Percentiles rank a stretch among this genome's conserved stretches.
phyloP scores from a whole-genome alignment of 495 filamentous ascomycete genomes.

The Cladorrhinum samala region DNA sequence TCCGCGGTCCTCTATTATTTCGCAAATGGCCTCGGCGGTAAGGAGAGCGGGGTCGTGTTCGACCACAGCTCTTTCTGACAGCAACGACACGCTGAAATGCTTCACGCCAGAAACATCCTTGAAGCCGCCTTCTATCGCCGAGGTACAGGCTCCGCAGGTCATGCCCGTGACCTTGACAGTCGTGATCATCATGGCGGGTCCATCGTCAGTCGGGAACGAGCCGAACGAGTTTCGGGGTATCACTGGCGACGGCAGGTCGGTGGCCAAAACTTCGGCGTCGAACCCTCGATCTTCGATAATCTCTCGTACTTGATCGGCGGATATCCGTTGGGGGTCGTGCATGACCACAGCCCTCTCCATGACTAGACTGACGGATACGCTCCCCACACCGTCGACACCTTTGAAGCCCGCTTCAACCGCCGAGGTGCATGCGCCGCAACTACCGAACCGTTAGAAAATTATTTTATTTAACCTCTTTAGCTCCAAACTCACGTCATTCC shows the following conservation, averaged over 20 bases:
- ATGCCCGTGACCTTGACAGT: conserved; percentile 87
- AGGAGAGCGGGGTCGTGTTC: conserved; percentile 70
- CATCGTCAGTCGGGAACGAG: conserved; percentile 27
- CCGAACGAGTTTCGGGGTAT: conserved; percentile 25
- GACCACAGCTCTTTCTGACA: conserved; percentile 87
- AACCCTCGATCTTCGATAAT: conserved; percentile 93
- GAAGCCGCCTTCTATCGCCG: conserved; percentile 81
- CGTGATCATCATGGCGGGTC: conserved; percentile 50
- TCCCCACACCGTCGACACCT: conserved; percentile 67
- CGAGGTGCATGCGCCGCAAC: conserved; percentile 77
- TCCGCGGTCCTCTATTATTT: conserved; percentile 83
- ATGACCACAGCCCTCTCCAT: conserved; percentile 88
- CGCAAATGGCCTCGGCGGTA: conserved; percentile 61
- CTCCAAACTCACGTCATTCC: conserved; percentile 68
- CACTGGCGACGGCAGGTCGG: conserved; percentile 56
- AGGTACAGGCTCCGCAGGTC: conserved; percentile 95
- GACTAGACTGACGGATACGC: conserved; percentile 82
- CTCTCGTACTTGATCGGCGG: conserved; percentile 68
- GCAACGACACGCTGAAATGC: conserved; percentile 87
- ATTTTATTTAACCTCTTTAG: neutral
- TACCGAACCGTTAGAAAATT: conserved; percentile 12
- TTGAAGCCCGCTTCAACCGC: conserved; percentile 81
- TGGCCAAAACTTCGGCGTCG: conserved; percentile 83
- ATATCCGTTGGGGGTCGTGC: conserved; percentile 72
- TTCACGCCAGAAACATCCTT: conserved; percentile 67